Base-by-base conservation (phyloP, 1,284 basidiomycete species). In the Cryptococcus deneoformans region DNA sequence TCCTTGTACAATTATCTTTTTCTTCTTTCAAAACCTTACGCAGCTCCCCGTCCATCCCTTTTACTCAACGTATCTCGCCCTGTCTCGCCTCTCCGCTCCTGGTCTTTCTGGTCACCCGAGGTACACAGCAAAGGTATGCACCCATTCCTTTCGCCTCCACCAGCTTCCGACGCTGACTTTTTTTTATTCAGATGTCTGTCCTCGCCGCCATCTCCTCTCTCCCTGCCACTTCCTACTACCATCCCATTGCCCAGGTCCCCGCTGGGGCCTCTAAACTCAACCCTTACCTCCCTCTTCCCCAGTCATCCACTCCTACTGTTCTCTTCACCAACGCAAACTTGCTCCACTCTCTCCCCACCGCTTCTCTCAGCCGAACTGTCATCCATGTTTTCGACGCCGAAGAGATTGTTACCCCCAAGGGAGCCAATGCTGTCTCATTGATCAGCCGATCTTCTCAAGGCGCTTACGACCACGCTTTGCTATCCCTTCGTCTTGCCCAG, bases 401-500 rank as follows among this genome's bases (percentile, higher is more conserved):
- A 49, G 54, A 65, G 11, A 61, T 73, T 47, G 55, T 57, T 24
- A 59, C 63, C 3, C 68, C 72, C 6, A 66, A 68, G 56, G 56
- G 57, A 0, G 55, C 67, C 46, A 64, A 66, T 42, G 58, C 62
- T 10, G 84, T 84, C 66, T 80, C 87, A 61, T 57, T 90, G 48
- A 80, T 87, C 74, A 88, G 86, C 5, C 80, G 83, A 54, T 82
- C 81, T 2, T 76, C 84, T 2, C 83, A 86, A 69, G 82, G 88
- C 64, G 86, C 87, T 2, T 85, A 88, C 67, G 87, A 89, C 69
- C 83, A 88, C 66, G 84, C 86, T 10, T 75, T 90, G 14, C 79
- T 90, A n/a, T 87, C 87, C 29, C 83, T 85, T 54, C 82, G 84
- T 49, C 77, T 90, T 45, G 87, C 89, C 3, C 79, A 80, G 52